Evolutionary conservation across 371 early-diverging fungal genomes (phyloP).

Genomic region (Mortierella sp.): DNA sequence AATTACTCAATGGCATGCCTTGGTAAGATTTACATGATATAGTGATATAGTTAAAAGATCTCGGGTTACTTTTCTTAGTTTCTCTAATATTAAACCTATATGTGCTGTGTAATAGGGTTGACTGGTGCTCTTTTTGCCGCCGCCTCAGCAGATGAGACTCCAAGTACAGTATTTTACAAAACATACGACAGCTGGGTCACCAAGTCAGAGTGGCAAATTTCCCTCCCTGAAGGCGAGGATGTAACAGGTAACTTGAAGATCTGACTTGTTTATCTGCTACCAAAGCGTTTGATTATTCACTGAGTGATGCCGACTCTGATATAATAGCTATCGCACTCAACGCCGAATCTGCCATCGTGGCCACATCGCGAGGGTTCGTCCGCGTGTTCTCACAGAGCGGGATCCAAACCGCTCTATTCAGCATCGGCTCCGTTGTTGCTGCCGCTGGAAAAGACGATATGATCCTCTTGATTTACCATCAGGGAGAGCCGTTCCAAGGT

Average conservation of each 20-base stretch:
- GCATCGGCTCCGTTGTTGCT: slow-evolving; percentile 76
- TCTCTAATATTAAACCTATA: background rate
- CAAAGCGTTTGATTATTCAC: background rate
- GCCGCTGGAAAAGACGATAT: slow-evolving; percentile 68
- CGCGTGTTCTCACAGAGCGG: slow-evolving; percentile 86
- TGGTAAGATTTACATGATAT: slow-evolving; percentile 20
- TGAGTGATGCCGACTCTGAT: background rate
- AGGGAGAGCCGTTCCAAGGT: slow-evolving; percentile 59
- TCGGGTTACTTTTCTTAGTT: background rate
- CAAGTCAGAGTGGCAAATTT: slow-evolving; percentile 83
- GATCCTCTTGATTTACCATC: slow-evolving; percentile 70
- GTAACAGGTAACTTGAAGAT: slow-evolving; percentile 58
- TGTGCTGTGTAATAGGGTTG: slow-evolving; percentile 46
- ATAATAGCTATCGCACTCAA: slow-evolving; percentile 79
- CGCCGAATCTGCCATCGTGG: slow-evolving; percentile 73
- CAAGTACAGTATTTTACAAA: slow-evolving; percentile 68
- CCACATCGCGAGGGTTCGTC: slow-evolving; percentile 81
- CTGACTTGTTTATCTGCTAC: background rate
- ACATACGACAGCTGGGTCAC: slow-evolving; percentile 79
- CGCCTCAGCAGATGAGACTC: slow-evolving; percentile 57
- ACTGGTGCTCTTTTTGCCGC: slow-evolving; percentile 86
- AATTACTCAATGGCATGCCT: slow-evolving; percentile 83
- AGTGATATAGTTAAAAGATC: background rate
- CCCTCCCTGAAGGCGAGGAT: slow-evolving; percentile 77
- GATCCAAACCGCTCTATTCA: slow-evolving; percentile 77